phyloP scores from a whole-genome alignment of 176 grass and related monocot genomes.

The Chrysopogon serrulatus region DNA sequence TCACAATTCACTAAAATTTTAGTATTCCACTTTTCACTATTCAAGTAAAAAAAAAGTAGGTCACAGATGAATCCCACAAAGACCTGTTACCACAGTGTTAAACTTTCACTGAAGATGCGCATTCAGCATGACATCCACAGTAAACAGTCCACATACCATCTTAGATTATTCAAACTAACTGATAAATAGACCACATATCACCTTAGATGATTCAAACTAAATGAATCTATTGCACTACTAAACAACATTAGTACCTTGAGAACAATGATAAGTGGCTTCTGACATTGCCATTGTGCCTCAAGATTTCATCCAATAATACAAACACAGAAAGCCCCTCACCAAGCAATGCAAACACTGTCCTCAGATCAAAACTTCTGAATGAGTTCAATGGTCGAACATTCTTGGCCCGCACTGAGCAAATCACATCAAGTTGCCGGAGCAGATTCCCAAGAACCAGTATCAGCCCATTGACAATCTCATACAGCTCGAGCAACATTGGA shows the following conservation, averaged over 20 bases:
- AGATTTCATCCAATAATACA: constrained; percentile 68
- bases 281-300: constrained; percentile 56
- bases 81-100: background rate
- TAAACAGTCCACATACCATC: background rate
- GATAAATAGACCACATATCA: too few species aligned
- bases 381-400: constrained; percentile 72
- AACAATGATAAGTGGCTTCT: constrained; percentile 57
- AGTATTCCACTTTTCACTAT: background rate
- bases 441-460: constrained; percentile 55
- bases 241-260: constrained; percentile 43
- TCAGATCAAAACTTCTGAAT: constrained; percentile 55
- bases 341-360: constrained; percentile 53
- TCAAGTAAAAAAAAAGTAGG: too few species aligned
- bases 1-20: background rate
- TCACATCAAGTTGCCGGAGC: constrained; percentile 58
- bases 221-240: background rate
- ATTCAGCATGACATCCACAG: background rate
- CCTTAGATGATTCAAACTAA: background rate
- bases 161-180: too few species aligned
- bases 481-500: constrained; percentile 54
- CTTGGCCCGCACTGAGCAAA: constrained; percentile 58
- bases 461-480: constrained; percentile 48
- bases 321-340: constrained; percentile 60
- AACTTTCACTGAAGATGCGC: background rate
- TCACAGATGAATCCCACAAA: background rate